Evolutionary conservation across 768 basidiomycete genomes (phyloP), one percentile per base, ranked within the genome.

Genomic region (Podaxis carcinomalis): DNA sequence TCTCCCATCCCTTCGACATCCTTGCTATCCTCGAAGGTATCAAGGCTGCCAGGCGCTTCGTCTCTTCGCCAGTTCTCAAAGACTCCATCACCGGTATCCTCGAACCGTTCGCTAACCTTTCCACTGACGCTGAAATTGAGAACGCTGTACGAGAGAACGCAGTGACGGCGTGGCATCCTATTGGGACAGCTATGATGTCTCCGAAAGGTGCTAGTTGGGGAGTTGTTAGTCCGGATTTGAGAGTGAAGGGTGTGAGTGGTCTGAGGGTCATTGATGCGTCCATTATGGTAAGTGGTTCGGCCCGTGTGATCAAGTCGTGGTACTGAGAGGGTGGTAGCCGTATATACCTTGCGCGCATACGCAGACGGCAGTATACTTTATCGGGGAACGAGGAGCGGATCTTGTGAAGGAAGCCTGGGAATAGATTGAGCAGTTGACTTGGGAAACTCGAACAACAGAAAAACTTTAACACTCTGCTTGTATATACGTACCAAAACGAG

Each of bases 181-280:
- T 68, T 13, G 70, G 73, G 2, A 74, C 73, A 0, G 73, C 74
- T 7, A 61, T 58, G 9, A 74, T 77, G 73, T 73, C 72, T 11
- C 63, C 70, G 0, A 55, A 57, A 19, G 53, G 58, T 19, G 69
- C 72, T 0, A 50, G 57, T 9, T 67, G 51, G 21, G 77, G 77
- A 2, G 77, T 75, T 6, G 71, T 77, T 1, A 71, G 76, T 63
- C 71, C 76, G 4, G 68, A 76, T 62, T 64, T 80, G 49, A 62
- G 52, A 25, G 73, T 79, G 4, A 77, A 78, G 58, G 70, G 70
- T 0, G 67, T 69, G 0, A 42, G 37, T 2, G 77, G 74, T 3
- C 54, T 79, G 55, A 68, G 77, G 5, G 64, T 79, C 27, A 73
- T 79, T 13, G 76, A 79, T 67, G 73, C 73, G 5, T 75, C 74